These are phyloP conservation scores for Malus hybrid DNA, from an alignment of 331 rosid genomes.

Conservation along the genomic window DNA sequence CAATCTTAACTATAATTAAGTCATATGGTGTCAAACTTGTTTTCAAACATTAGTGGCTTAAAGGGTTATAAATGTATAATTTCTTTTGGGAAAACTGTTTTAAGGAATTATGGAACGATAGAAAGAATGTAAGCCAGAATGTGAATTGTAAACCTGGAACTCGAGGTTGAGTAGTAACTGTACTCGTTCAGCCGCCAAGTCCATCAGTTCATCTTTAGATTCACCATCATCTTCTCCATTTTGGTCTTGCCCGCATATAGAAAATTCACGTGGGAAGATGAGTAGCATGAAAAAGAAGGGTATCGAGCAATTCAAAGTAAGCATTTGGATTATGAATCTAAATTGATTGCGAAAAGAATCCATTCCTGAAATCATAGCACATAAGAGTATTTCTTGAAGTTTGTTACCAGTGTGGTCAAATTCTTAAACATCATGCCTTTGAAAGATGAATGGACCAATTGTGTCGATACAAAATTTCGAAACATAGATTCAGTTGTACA, in stretches of 20 bases:
- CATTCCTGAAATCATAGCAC: neutral
- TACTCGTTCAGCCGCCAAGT: neutral
- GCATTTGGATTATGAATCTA: neutral
- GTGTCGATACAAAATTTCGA: too few species aligned
- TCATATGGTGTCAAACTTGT: neutral
- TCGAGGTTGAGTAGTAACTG: neutral
- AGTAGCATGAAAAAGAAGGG: neutral
- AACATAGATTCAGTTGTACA: too few species aligned
- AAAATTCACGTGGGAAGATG: neutral
- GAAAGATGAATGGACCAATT: too few species aligned
- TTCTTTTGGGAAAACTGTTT: neutral
- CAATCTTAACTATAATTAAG: neutral
- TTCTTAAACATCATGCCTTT: too few species aligned
- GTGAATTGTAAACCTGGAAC: neutral
- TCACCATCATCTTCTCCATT: neutral
- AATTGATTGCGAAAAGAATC: too few species aligned
- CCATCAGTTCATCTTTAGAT: neutral
- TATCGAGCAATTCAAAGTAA: neutral
- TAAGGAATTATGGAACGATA: neutral
- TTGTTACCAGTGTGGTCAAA: too few species aligned
- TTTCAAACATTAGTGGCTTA: neutral
- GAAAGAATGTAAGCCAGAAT: neutral
- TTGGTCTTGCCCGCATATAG: neutral
- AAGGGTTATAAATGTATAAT: neutral
- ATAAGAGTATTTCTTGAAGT: too few species aligned